Evolutionary conservation across 2,329 filamentous ascomycete species (phyloP).

Genomic region (Pseudogymnoascus sp.): DNA sequence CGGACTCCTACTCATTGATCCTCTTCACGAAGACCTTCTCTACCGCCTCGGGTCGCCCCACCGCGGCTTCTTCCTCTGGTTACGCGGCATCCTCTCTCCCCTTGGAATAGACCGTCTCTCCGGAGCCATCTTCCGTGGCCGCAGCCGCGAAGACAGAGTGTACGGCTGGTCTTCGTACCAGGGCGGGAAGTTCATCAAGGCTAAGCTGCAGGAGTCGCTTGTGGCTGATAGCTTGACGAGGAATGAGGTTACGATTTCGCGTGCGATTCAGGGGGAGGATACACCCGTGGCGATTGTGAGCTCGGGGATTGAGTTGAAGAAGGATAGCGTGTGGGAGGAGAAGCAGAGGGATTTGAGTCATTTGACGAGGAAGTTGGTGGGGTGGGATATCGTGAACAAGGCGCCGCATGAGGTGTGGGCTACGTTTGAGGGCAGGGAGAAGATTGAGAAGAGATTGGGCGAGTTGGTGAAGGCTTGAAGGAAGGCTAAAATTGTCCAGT

Average conservation of each 20-base stretch:
- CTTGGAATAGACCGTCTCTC: constrained; percentile 75
- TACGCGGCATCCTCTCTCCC: constrained; percentile 76
- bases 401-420: constrained; percentile 85
- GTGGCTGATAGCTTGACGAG: constrained; percentile 78
- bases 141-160: constrained; percentile 73
- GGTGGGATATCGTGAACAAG: constrained; percentile 80
- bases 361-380: constrained; percentile 68
- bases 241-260: constrained; percentile 71
- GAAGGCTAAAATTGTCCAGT: neutral
- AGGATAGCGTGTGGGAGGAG: constrained; percentile 65
- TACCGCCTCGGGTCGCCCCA: constrained; percentile 56
- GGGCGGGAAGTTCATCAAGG: constrained; percentile 76
- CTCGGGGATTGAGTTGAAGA: constrained; percentile 64
- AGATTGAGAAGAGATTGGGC: constrained; percentile 72
- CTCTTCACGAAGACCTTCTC: constrained; percentile 81
- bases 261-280: constrained; percentile 69
- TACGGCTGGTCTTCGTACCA: constrained; percentile 76
- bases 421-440: constrained; percentile 60
- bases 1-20: constrained; percentile 79
- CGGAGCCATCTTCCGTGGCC: constrained; percentile 74
- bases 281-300: constrained; percentile 76
- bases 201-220: constrained; percentile 85
- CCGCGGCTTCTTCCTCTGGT: constrained; percentile 79
- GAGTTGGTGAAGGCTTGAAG: constrained; percentile 49
- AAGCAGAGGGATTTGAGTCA: constrained; percentile 79